These are phyloP conservation scores for Uronychia binucleata DNA, from an alignment of 73 alveolate genomes.

Conservation along the genomic window DNA sequence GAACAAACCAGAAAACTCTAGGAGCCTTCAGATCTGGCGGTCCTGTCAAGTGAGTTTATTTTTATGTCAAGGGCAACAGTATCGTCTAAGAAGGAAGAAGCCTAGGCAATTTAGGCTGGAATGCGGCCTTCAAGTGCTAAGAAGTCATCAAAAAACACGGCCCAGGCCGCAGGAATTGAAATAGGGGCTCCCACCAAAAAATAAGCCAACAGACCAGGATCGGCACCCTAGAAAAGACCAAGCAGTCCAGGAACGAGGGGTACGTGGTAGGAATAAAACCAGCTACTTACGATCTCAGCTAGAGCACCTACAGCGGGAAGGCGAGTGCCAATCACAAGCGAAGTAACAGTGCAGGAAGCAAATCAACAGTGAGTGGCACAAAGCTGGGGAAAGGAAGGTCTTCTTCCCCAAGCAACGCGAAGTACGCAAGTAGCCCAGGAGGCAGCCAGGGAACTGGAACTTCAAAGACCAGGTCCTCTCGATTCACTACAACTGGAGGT, in stretches of 20 bases:
- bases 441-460: neutral
- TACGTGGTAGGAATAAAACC: neutral
- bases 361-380: neutral
- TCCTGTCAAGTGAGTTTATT: neutral
- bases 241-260: neutral
- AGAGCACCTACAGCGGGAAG: neutral
- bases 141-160: neutral
- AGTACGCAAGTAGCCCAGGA: neutral
- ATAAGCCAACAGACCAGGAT: neutral
- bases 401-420: neutral
- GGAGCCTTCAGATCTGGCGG: neutral
- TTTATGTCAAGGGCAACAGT: neutral
- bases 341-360: neutral
- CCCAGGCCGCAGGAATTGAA: neutral
- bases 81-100: neutral
- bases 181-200: too few relatives aligned
- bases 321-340: neutral
- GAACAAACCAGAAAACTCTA: neutral
- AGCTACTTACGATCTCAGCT: neutral
- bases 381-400: neutral
- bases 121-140: neutral
- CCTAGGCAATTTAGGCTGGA: neutral
- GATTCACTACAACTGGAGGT: neutral
- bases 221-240: constrained; percentile 5
- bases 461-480: neutral